These are phyloP conservation scores for Hypoxylon sp. DNA, from an alignment of 2,329 filamentous ascomycete species.

Conservation along the genomic window DNA sequence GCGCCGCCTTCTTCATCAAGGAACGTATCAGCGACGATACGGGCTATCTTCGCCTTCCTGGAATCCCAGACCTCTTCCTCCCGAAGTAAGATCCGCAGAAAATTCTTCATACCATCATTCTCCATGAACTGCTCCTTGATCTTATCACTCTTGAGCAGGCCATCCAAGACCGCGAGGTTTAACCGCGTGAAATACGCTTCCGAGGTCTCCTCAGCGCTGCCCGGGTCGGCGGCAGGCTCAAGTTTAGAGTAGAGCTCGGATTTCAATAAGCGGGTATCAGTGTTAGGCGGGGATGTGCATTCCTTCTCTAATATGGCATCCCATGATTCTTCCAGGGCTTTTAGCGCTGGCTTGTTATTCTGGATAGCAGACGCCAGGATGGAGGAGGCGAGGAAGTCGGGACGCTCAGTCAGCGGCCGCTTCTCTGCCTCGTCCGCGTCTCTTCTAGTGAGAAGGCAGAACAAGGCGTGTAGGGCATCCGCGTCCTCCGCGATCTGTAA, in stretches of 20 bases:
- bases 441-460: slow-evolving; percentile 67
- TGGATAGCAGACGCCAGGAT: slow-evolving; percentile 72
- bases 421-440: slow-evolving; percentile 43
- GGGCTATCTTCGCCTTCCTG: slow-evolving; percentile 68
- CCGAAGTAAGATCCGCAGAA: slow-evolving; percentile 67
- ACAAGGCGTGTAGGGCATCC: slow-evolving; percentile 67
- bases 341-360: slow-evolving; percentile 75
- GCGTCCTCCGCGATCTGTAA: slow-evolving; percentile 72
- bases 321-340: slow-evolving; percentile 67
- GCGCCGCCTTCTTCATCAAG: slow-evolving; percentile 77
- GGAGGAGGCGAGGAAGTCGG: slow-evolving; percentile 68
- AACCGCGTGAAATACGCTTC: slow-evolving; percentile 50
- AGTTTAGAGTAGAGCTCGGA: slow-evolving; percentile 62
- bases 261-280: slow-evolving; percentile 50
- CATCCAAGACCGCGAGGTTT: slow-evolving; percentile 66
- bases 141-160: slow-evolving; percentile 67
- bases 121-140: slow-evolving; percentile 71
- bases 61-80: slow-evolving; percentile 65
- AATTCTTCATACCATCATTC: slow-evolving; percentile 66
- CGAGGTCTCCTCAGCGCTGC: slow-evolving; percentile 30
- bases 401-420: slow-evolving; percentile 50
- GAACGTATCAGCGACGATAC: slow-evolving; percentile 75
- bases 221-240: slow-evolving; percentile 46
- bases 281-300: slow-evolving; percentile 52
- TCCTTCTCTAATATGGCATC: slow-evolving; percentile 56